phyloP scores from a whole-genome alignment of 2,329 filamentous ascomycete genomes.

The Lomentospora prolificans region DNA sequence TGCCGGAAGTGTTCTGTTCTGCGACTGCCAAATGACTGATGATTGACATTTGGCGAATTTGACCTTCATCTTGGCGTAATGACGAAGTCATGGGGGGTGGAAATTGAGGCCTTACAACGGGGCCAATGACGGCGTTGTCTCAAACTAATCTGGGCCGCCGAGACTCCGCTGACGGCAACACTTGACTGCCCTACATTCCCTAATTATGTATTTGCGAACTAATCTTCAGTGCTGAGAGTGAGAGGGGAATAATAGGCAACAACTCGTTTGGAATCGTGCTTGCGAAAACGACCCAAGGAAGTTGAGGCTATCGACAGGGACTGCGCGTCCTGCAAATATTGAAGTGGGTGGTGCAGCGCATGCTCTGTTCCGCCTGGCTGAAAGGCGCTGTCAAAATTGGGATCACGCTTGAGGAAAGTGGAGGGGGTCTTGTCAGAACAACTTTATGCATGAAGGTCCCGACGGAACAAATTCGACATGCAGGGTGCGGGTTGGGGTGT shows the following conservation, averaged over 20 bases:
- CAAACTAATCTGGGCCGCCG: background rate
- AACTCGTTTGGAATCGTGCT: too few species aligned
- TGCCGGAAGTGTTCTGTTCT: background rate
- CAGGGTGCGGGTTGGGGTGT: background rate
- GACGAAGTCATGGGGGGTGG: background rate
- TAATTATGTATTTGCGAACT: too few species aligned
- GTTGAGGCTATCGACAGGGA: too few species aligned
- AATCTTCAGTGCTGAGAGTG: too few species aligned
- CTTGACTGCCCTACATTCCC: too few species aligned
- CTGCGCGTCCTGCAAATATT: too few species aligned
- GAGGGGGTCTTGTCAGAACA: background rate
- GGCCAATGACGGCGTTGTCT: background rate
- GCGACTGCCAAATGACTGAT: background rate
- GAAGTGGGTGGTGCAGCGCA: too few species aligned
- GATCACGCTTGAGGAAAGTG: background rate
- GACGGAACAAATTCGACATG: background rate
- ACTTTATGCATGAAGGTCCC: background rate
- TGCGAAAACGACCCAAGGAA: too few species aligned
- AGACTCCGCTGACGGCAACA: background rate
- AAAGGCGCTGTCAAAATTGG: background rate
- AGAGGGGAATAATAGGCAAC: too few species aligned
- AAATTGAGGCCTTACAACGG: background rate
- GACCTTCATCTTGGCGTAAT: background rate
- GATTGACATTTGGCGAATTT: background rate
- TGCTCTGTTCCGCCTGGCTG: background rate